Conservation (phyloP, 805 yeast species). For the Yamadazyma nakazawae region DNA sequence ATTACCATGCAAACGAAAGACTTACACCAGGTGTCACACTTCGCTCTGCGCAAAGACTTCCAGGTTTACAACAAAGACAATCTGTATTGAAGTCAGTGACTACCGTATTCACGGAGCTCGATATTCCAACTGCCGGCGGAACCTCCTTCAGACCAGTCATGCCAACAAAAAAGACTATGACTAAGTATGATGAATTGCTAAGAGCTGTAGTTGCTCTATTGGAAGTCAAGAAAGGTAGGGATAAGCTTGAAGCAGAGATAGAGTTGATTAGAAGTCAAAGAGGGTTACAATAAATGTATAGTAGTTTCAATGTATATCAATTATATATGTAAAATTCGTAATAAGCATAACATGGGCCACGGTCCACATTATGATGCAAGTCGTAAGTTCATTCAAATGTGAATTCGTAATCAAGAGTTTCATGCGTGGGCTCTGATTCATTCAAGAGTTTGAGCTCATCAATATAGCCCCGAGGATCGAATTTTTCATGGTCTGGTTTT, state of each 20-base stretch:
- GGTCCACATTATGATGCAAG: not conserved
- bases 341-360: not conserved
- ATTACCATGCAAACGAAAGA: slow-evolving; percentile 67
- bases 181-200: slow-evolving; percentile 71
- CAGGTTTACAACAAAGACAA: slow-evolving; percentile 53
- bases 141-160: slow-evolving; percentile 69
- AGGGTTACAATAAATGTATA: slow-evolving; percentile 5
- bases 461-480: not conserved
- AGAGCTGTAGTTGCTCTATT: slow-evolving; percentile 67
- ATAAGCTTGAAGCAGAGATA: slow-evolving; percentile 79
- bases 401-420: slow-evolving; percentile 7
- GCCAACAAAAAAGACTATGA: slow-evolving; percentile 78
- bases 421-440: not conserved
- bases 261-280: slow-evolving; percentile 41
- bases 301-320: not conserved
- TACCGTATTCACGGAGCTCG: slow-evolving; percentile 70
- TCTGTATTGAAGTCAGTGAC: slow-evolving; percentile 74
- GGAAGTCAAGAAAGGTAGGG: slow-evolving; percentile 83
- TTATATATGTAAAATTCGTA: not conserved
- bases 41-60: slow-evolving; percentile 58
- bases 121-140: slow-evolving; percentile 57
- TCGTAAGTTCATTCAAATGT: not conserved
- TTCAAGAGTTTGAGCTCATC: not conserved
- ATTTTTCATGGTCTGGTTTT: slow-evolving; percentile 7
- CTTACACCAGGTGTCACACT: slow-evolving; percentile 77